Conservation (phyloP, 2,329 filamentous ascomycete species). For the Didymella lethalis region DNA sequence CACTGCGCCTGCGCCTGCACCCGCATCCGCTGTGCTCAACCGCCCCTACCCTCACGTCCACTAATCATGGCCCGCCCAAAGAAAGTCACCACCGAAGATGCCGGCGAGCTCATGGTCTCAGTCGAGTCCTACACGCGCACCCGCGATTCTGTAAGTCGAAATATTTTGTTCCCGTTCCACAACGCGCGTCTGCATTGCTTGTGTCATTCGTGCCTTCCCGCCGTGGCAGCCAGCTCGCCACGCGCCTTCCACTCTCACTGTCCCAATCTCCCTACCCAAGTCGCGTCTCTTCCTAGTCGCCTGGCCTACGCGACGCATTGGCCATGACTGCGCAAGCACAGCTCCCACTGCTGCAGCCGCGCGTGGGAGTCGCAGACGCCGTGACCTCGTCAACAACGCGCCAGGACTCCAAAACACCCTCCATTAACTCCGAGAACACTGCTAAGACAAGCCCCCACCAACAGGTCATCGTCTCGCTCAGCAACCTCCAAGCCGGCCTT, state of each 20-base stretch:
- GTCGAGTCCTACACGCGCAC: conserved; percentile 81
- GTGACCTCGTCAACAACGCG: conserved; percentile 5
- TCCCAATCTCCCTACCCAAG: conserved; percentile 3
- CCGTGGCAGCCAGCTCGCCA: conserved; percentile 5
- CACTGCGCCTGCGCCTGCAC: conserved; percentile 7
- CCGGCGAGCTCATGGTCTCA: conserved; percentile 59
- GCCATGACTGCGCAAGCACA: conserved; percentile 16
- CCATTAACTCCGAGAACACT: conserved; percentile 1
- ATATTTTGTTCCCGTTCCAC: conserved; percentile 20
- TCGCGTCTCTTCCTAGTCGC: conserved; percentile 29
- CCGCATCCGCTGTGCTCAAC: conserved; percentile 12
- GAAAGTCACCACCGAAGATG: conserved; percentile 43
- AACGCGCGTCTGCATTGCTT: conserved; percentile 8
- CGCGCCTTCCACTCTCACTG: conserved; percentile 14
- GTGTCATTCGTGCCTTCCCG: conserved; percentile 10
- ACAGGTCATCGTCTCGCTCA: conserved; percentile 79
- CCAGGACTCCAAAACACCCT: conserved; percentile 10
- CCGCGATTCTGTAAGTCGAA: conserved; percentile 76
- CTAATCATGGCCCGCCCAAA: conserved; percentile 42
- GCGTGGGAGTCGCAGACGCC: conserved; percentile 2
- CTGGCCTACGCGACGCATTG: conserved; percentile 34
- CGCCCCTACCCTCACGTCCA: neutral
- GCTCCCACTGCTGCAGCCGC: conserved; percentile 18
- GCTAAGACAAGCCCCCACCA: conserved; percentile 20
- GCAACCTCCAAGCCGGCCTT: conserved; percentile 72